Evolutionary conservation across 208 protist species (phyloP).

Genomic region (Crithidia acanthocephali): DNA sequence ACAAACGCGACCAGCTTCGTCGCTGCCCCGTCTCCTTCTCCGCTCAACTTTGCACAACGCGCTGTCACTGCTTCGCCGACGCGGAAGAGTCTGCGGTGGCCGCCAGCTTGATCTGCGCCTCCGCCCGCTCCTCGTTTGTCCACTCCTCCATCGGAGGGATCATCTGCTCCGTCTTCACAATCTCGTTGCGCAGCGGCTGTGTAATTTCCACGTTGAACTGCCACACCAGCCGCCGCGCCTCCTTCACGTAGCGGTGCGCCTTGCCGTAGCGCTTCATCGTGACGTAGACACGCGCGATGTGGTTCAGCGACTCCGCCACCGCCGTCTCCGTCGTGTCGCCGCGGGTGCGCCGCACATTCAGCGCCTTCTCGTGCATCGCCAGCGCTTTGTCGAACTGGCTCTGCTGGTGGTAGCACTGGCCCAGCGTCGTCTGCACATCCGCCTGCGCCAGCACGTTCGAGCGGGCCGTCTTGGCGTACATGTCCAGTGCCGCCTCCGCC

Average conservation of each 20-base stretch:
- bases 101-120: conserved; percentile 43
- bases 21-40: neutral
- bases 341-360: conserved; percentile 85
- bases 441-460: conserved; percentile 87
- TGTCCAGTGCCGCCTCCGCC: conserved; percentile 71
- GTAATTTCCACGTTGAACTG: conserved; percentile 74
- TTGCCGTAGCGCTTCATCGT: conserved; percentile 71
- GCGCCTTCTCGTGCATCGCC: conserved; percentile 81
- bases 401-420: conserved; percentile 75
- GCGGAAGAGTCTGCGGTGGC: neutral
- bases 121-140: conserved; percentile 56
- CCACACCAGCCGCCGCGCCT: conserved; percentile 80
- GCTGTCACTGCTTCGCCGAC: neutral
- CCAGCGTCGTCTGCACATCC: conserved; percentile 84
- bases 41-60: too few species aligned
- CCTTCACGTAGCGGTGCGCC: conserved; percentile 61
- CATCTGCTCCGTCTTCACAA: conserved; percentile 79
- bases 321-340: conserved; percentile 80
- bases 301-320: conserved; percentile 86
- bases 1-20: too few species aligned
- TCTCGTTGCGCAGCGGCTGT: conserved; percentile 71
- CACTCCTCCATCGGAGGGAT: conserved; percentile 82
- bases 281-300: conserved; percentile 80
- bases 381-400: conserved; percentile 63
- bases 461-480: conserved; percentile 88